A percentile compares a stretch with the other conserved stretches of the same genome.
Evolutionary conservation across 2,329 filamentous ascomycete genomes (phyloP).

Genomic region (Alternaria angustiovoidea): DNA sequence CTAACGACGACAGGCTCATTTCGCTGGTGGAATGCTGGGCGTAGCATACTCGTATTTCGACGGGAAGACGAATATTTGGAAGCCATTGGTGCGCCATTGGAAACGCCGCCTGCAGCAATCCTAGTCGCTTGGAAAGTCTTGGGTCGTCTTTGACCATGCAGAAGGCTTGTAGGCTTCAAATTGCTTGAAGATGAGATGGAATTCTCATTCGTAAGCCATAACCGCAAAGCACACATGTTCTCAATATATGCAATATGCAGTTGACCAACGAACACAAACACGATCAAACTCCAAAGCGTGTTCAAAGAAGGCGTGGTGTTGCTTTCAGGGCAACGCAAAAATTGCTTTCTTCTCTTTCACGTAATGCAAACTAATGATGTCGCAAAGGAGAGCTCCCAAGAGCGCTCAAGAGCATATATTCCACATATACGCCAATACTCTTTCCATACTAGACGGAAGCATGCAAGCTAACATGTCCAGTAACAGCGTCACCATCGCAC

Average conservation of each 20-base stretch:
- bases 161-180: background rate
- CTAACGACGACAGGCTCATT: slow-evolving; percentile 43
- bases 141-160: background rate
- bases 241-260: background rate
- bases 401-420: background rate
- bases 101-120: slow-evolving; percentile 30
- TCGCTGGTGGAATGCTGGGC: slow-evolving; percentile 41
- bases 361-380: background rate
- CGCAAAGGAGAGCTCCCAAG: background rate
- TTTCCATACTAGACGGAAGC: background rate
- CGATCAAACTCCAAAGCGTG: background rate
- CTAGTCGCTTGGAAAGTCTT: background rate
- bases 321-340: background rate
- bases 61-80: slow-evolving; percentile 45
- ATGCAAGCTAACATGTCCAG: background rate
- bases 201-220: background rate
- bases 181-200: background rate
- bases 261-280: background rate
- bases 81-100: slow-evolving; percentile 44
- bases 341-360: background rate
- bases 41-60: slow-evolving; percentile 45
- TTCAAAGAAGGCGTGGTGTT: background rate
- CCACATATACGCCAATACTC: background rate
- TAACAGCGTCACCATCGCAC: no score
- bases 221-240: background rate